Percentiles rank a stretch among this genome's conserved stretches.
These are phyloP conservation scores for Paecilomyces variotii DNA, from an alignment of 2,329 filamentous ascomycete genomes.

Conservation along the genomic window DNA sequence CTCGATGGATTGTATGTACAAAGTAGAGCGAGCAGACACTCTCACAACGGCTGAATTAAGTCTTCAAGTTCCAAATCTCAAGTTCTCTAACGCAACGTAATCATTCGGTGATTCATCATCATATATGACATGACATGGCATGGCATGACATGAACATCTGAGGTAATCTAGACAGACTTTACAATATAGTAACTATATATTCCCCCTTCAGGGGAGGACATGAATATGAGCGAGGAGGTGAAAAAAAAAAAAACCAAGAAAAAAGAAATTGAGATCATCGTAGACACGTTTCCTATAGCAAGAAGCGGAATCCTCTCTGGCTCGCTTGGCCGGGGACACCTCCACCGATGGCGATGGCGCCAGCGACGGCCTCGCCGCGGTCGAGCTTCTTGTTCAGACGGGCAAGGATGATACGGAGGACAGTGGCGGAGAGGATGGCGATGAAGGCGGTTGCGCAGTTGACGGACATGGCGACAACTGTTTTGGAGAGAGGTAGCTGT, in stretches of 20 bases:
- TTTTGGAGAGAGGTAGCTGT: background rate
- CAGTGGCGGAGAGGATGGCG: slow-evolving; percentile 55
- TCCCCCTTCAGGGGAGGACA: too few species aligned
- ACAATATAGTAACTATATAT: too few species aligned
- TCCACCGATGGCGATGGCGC: slow-evolving; percentile 24
- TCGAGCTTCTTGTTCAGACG: slow-evolving; percentile 64
- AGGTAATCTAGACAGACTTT: too few species aligned
- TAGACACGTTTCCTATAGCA: background rate
- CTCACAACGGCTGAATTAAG: too few species aligned
- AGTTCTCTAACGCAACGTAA: too few species aligned
- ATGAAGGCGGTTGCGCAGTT: slow-evolving; percentile 59
- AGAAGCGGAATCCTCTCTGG: slow-evolving; percentile 2
- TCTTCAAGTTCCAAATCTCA: too few species aligned
- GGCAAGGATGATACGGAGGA: slow-evolving; percentile 56
- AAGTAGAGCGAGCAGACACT: too few species aligned
- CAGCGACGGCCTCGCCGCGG: slow-evolving; percentile 49
- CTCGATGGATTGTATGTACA: too few species aligned
- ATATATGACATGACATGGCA: too few species aligned
- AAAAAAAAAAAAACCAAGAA: background rate
- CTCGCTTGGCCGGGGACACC: slow-evolving; percentile 3
- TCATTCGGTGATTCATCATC: too few species aligned
- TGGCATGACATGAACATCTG: too few species aligned
- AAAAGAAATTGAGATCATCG: background rate
- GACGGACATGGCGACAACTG: slow-evolving; percentile 56
- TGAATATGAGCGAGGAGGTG: too few species aligned